Conservation (phyloP, 2,329 filamentous ascomycete genomes). For the Aspergillus intermedius region DNA sequence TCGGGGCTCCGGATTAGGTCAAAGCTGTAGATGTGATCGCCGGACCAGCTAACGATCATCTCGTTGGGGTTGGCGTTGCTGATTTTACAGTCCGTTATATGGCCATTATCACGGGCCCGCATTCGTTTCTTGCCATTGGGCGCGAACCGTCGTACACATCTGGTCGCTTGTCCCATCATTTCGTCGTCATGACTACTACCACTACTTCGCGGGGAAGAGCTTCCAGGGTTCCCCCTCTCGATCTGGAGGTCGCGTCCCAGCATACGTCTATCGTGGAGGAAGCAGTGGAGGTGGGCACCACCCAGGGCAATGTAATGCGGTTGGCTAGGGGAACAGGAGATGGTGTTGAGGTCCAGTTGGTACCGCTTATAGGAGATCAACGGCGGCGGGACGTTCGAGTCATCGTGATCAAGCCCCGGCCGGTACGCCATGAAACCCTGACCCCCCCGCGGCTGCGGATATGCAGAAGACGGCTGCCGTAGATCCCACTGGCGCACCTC, state of each 20-base stretch:
- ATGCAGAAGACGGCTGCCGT: slow-evolving; percentile 58
- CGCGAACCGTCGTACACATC: slow-evolving; percentile 61
- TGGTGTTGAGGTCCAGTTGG: slow-evolving; percentile 59
- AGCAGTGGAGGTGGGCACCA: slow-evolving; percentile 62
- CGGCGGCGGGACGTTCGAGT: slow-evolving; percentile 53
- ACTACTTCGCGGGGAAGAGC: slow-evolving; percentile 30
- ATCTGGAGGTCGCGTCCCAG: slow-evolving; percentile 51
- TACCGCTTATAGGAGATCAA: slow-evolving; percentile 62
- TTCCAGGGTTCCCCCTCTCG: slow-evolving; percentile 46
- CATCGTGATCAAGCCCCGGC: slow-evolving; percentile 36
- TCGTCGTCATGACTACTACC: slow-evolving; percentile 46
- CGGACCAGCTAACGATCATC: slow-evolving; percentile 62
- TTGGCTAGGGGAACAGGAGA: slow-evolving; percentile 61
- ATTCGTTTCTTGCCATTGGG: slow-evolving; percentile 51
- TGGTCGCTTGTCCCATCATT: slow-evolving; percentile 52
- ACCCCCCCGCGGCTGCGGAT: slow-evolving; percentile 46
- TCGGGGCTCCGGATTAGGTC: slow-evolving; percentile 56
- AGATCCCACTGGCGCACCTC: slow-evolving; percentile 65
- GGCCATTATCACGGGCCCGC: slow-evolving; percentile 47
- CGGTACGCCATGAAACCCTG: slow-evolving; percentile 40
- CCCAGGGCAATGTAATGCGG: slow-evolving; percentile 65
- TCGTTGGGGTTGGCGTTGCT: slow-evolving; percentile 63
- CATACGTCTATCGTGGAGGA: slow-evolving; percentile 64
- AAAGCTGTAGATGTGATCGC: slow-evolving; percentile 61
- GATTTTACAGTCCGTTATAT: slow-evolving; percentile 66